phyloP scores from a whole-genome alignment of 2,329 filamentous ascomycete species.

The Coniochaeta prunicola region DNA sequence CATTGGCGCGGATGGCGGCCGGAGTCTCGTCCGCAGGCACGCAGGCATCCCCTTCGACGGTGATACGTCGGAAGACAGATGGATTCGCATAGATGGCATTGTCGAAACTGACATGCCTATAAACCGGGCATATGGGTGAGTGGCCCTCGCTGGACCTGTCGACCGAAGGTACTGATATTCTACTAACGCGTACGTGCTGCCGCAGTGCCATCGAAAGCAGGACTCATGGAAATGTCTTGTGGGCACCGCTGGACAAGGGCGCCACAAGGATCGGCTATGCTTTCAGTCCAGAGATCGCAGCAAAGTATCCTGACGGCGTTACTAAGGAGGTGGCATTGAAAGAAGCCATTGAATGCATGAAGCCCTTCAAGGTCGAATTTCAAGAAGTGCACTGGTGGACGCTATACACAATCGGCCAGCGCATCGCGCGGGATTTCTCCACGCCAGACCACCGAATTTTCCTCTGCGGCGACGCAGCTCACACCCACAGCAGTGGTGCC shows the following conservation, averaged over 20 bases:
- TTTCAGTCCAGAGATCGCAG: constrained; percentile 33
- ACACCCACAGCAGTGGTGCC: constrained; percentile 52
- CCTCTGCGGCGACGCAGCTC: constrained; percentile 54
- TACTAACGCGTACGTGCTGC: neutral
- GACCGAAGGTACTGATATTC: neutral
- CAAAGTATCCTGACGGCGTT: constrained; percentile 24
- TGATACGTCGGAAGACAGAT: constrained; percentile 23
- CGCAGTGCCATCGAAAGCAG: constrained; percentile 36
- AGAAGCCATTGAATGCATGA: constrained; percentile 34
- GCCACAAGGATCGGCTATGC: constrained; percentile 47
- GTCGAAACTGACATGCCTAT: constrained; percentile 40
- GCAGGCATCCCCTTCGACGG: constrained; percentile 42
- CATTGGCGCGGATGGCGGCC: constrained; percentile 43
- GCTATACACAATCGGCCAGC: constrained; percentile 48
- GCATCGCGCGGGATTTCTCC: constrained; percentile 52
- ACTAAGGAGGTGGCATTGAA: constrained; percentile 45
- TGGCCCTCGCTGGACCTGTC: neutral
- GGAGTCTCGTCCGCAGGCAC: constrained; percentile 36
- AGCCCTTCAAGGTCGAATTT: constrained; percentile 32
- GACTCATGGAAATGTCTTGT: constrained; percentile 47
- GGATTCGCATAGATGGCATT: constrained; percentile 45
- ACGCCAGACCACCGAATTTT: constrained; percentile 44
- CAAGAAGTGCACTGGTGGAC: constrained; percentile 47
- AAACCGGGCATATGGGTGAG: constrained; percentile 21
- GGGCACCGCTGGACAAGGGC: constrained; percentile 45